phyloP scores from a whole-genome alignment of 805 yeast genomes.

The Spathaspora arborariae region DNA sequence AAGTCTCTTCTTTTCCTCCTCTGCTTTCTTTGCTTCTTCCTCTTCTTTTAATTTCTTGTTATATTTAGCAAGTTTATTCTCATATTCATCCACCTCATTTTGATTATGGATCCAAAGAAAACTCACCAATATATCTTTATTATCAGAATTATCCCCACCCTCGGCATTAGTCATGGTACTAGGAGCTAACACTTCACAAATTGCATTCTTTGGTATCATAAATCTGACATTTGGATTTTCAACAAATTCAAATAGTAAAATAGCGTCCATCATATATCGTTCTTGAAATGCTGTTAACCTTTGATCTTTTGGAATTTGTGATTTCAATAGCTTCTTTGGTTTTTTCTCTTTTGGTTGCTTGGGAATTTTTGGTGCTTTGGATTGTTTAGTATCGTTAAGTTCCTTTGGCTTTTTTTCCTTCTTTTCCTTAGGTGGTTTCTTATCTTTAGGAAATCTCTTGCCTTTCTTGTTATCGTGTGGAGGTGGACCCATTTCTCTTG shows the following conservation, averaged over 20 bases:
- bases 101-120: constrained; percentile 50
- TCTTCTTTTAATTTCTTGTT: constrained; percentile 23
- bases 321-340: constrained; percentile 13
- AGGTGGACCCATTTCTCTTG: constrained; percentile 68
- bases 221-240: constrained; percentile 78
- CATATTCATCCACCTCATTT: constrained; percentile 45
- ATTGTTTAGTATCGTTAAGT: constrained; percentile 13
- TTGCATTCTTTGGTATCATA: constrained; percentile 69
- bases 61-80: constrained; percentile 28
- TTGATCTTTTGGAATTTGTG: constrained; percentile 39
- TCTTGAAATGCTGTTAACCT: constrained; percentile 76
- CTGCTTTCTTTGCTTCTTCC: constrained; percentile 23
- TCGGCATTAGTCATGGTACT: constrained; percentile 20
- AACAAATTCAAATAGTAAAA: constrained; percentile 77
- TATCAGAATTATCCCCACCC: constrained; percentile 16
- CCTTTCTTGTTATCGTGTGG: constrained; percentile 22
- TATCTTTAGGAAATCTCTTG: constrained; percentile 5
- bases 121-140: constrained; percentile 43
- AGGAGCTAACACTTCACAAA: constrained; percentile 53
- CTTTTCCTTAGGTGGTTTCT: constrained; percentile 10
- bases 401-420: constrained; percentile 9
- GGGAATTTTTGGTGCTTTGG: constrained; percentile 9
- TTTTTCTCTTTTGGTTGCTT: constrained; percentile 15
- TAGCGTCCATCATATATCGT: constrained; percentile 62
- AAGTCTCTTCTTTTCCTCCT: constrained; percentile 19